These are phyloP conservation scores for Cryptococcus sp. DNA, from an alignment of 1,284 basidiomycete genomes.

Conservation along the genomic window DNA sequence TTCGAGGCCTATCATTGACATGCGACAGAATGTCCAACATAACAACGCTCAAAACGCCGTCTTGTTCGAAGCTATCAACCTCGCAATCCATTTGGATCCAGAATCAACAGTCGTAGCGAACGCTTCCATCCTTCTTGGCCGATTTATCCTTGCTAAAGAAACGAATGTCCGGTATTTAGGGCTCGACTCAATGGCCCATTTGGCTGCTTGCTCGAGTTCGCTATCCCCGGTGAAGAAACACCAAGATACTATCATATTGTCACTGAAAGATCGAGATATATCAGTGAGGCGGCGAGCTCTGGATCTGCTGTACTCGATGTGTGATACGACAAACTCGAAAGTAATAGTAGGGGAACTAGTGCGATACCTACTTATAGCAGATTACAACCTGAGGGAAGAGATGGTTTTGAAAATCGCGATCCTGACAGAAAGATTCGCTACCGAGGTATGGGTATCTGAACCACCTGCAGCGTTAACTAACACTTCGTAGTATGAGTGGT, in stretches of 20 bases:
- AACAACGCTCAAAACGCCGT: conserved; percentile 98
- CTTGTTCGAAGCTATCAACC: conserved; percentile 95
- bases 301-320: conserved; percentile 98
- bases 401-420: conserved; percentile 99
- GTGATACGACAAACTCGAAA: conserved; percentile 91
- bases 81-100: conserved; percentile 94
- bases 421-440: conserved; percentile 94
- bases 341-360: conserved; percentile 91
- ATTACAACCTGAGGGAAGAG: conserved; percentile 92
- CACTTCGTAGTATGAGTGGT: conserved; percentile 72
- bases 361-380: conserved; percentile 86
- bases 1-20: neutral
- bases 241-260: conserved; percentile 90
- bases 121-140: conserved; percentile 86
- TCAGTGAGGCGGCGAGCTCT: conserved; percentile 90
- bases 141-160: conserved; percentile 95
- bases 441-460: conserved; percentile 52
- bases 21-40: conserved; percentile 80
- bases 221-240: conserved; percentile 91
- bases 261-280: conserved; percentile 93
- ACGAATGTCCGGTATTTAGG: conserved; percentile 98
- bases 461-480: neutral
- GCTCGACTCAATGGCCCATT: conserved; percentile 95
- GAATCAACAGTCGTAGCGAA: conserved; percentile 83
- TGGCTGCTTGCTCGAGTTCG: conserved; percentile 86